These are phyloP conservation scores for Ophiostoma quercus DNA, from an alignment of 2,329 filamentous ascomycete genomes.

Conservation along the genomic window DNA sequence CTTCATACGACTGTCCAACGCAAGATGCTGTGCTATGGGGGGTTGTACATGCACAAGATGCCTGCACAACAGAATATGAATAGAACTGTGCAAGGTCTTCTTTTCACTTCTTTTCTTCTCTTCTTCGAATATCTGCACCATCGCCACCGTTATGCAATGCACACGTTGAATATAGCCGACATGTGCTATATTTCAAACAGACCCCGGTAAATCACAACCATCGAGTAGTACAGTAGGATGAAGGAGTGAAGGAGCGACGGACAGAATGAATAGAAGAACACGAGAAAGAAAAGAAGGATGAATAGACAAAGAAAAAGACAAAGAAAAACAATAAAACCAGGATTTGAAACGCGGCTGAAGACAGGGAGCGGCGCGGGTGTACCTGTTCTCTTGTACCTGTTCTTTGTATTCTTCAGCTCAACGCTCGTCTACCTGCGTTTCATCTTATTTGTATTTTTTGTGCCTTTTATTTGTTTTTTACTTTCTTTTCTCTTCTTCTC, in stretches of 20 bases:
- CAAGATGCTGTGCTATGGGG: background rate
- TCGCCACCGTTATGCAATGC: too few species aligned
- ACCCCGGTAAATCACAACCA: background rate
- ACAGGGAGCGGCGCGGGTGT: background rate
- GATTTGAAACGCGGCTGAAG: conserved; percentile 2
- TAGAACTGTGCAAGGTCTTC: background rate
- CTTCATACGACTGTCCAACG: too few species aligned
- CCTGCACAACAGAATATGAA: background rate
- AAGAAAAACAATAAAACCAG: background rate
- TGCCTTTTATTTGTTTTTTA: background rate
- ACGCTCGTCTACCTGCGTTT: background rate
- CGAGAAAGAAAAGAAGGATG: background rate
- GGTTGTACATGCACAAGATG: background rate
- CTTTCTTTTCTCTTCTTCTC: background rate
- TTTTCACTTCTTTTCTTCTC: background rate
- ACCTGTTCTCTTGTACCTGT: background rate
- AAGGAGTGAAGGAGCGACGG: background rate
- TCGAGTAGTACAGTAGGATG: background rate
- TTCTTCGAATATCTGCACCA: background rate
- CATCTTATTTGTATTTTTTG: background rate
- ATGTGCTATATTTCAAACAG: conserved; percentile 2
- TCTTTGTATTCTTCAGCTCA: background rate
- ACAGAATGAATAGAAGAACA: background rate
- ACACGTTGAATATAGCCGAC: background rate
- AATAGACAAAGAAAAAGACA: background rate